Conservation (phyloP, 345 rosid genomes). For the Aegle marmelos region DNA sequence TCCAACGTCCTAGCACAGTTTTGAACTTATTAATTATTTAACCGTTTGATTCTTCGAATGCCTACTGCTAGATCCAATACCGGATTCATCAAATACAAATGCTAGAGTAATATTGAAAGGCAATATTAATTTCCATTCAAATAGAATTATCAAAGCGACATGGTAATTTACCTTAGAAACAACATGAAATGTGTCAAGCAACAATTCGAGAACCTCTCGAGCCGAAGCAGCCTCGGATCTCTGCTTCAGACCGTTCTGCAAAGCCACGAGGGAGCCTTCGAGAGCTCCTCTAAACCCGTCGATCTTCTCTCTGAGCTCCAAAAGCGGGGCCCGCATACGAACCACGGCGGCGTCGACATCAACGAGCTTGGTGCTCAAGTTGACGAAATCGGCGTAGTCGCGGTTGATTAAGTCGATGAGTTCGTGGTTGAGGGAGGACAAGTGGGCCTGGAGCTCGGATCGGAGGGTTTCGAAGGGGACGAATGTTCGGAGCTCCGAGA, state of each 20-base stretch:
- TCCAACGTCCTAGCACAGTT: not conserved
- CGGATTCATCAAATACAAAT: not conserved
- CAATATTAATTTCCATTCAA: not conserved
- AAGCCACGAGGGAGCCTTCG: constrained; percentile 60
- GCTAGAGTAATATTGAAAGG: not conserved
- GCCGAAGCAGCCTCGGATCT: constrained; percentile 93
- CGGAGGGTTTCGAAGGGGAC: constrained; percentile 96
- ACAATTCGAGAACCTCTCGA: constrained; percentile 76
- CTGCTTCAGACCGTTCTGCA: constrained; percentile 79
- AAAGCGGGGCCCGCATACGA: constrained; percentile 94
- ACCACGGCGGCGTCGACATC: constrained; percentile 88
- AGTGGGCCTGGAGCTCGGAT: constrained; percentile 81
- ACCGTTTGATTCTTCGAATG: not conserved
- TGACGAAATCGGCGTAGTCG: constrained; percentile 95
- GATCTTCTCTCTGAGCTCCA: constrained; percentile 90
- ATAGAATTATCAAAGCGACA: not conserved
- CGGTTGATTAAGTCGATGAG: constrained; percentile 97
- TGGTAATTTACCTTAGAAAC: constrained; percentile 68
- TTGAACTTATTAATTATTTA: not conserved
- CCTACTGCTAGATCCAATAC: constrained; percentile 1
- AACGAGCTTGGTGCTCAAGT: constrained; percentile 91
- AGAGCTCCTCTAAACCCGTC: constrained; percentile 71
- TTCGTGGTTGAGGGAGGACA: constrained; percentile 89
- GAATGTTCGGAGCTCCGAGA: constrained; percentile 91
- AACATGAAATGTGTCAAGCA: constrained; percentile 92